A percentile compares a stretch with the other conserved stretches of the same genome.
These are phyloP conservation scores for Solanum sejunctum DNA, from an alignment of 257 asterid genomes.

Conservation along the genomic window DNA sequence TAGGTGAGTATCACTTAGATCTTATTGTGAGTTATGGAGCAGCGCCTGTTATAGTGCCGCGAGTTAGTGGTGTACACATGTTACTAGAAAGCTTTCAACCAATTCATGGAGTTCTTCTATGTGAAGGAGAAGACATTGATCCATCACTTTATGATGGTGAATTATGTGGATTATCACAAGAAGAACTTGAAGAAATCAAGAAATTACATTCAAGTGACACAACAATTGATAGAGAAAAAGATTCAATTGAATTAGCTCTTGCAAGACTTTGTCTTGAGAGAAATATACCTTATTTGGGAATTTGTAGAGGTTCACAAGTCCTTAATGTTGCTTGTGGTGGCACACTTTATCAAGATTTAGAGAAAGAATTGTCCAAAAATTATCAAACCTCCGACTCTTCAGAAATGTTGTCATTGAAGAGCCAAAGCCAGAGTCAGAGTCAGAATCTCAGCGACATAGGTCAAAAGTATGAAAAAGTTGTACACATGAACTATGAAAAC, in stretches of 20 bases:
- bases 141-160: conserved; percentile 67
- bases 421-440: too few relatives aligned
- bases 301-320: conserved; percentile 85
- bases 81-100: conserved; percentile 71
- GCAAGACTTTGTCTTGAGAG: conserved; percentile 82
- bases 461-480: conserved; percentile 4
- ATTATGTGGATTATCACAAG: conserved; percentile 22
- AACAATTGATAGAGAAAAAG: conserved; percentile 64
- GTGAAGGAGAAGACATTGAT: conserved; percentile 86
- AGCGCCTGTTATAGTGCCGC: conserved; percentile 68
- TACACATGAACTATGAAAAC: conserved; percentile 63
- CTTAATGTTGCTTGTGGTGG: conserved; percentile 93
- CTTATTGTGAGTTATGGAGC: conserved; percentile 77
- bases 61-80: conserved; percentile 67
- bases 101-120: conserved; percentile 80
- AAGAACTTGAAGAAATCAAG: conserved; percentile 59
- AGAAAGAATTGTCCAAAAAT: conserved; percentile 29
- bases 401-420: not conserved
- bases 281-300: conserved; percentile 77
- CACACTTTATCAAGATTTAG: conserved; percentile 73
- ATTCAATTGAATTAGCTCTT: conserved; percentile 58
- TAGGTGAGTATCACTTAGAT: conserved; percentile 83
- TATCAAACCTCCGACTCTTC: not conserved
- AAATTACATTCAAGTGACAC: conserved; percentile 56
- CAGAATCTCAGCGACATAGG: not conserved